Evolutionary conservation across 1,139 yeast species (phyloP), one percentile per base, ranked within the genome.

Genomic region (Zygoascus sp.): DNA sequence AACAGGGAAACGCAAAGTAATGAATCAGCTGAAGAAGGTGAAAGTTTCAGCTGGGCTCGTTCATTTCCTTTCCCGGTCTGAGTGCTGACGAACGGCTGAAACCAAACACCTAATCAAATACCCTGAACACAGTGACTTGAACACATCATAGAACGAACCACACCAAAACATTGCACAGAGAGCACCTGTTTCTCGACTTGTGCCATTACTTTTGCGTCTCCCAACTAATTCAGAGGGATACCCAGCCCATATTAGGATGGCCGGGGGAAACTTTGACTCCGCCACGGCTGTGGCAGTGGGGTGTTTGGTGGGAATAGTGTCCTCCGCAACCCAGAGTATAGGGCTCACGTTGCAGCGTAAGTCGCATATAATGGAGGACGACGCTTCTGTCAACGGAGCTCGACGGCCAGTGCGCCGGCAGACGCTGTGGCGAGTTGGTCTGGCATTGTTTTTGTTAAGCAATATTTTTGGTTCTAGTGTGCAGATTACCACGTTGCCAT

Each of bases 331-430:
- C 30, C 96, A 88, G 65, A 83, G 95, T 2, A 68, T 87, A 15
- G 96, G 96, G 0, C 76, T 87, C 38, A 85, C 95, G 1, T 71
- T 88, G 39, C 96, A 89, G 63, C 73, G 96, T 50, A 84, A 83
- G 59, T 83, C 96, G 1, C 94, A 86, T 59, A 64, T 60, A 22
- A 48, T 58, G 48, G 64, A 60, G 45, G 64, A 58, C 39, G 35
- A 54, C 54, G 39, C 67, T 63, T 32, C 59, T 58, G 5, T 57
- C 52, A 35, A 45, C 23, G 36, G 57, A 19, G 57, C 56, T 5
- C 50, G 57, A 42, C 59, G 65, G 46, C 73, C 77, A 1, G 72
- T 75, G 1, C 25, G 37, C 20, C 35, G 49, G 32, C 70, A 88
- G 45, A 74, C 79, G 42, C 69, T 85, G 61, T 88, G 96, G 96